A percentile compares a stretch with the other conserved stretches of the same genome.
Evolutionary conservation across 805 yeast genomes (phyloP).

Genomic region (Ascoidea rubescens): DNA sequence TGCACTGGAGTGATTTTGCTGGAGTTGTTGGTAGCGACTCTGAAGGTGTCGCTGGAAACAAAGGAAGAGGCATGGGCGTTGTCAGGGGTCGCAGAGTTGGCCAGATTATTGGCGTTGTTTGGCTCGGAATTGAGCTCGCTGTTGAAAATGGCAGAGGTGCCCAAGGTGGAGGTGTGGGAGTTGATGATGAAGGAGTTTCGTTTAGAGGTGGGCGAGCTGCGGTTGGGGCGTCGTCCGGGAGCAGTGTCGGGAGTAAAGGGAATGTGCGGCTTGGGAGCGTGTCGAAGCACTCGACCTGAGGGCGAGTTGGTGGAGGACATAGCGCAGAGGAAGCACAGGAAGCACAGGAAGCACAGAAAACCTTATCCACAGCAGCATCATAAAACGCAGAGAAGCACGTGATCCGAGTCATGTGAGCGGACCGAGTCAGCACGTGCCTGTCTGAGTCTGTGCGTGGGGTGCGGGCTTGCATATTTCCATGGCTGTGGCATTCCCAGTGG

Average conservation of each 20-base stretch:
- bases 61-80: neutral
- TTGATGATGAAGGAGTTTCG: neutral
- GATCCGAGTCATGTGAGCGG: no score
- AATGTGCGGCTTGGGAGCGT: constrained; percentile 6
- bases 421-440: no score
- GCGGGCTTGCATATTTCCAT: no score
- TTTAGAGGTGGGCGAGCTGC: neutral
- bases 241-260: constrained; percentile 5
- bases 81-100: neutral
- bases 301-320: neutral
- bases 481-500: no score
- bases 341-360: neutral
- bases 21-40: neutral
- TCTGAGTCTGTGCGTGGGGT: no score
- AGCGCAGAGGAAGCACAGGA: neutral
- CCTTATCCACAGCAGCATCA: no score
- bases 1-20: neutral
- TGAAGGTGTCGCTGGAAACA: neutral
- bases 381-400: no score
- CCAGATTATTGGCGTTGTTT: no score
- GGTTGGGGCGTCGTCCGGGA: neutral
- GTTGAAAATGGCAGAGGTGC: no score
- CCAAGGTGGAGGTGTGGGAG: neutral
- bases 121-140: no score
- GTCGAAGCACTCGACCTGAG: constrained; percentile 4